These are phyloP conservation scores for Fusarium denticulatum DNA, from an alignment of 2,329 filamentous ascomycete genomes.

Conservation along the genomic window DNA sequence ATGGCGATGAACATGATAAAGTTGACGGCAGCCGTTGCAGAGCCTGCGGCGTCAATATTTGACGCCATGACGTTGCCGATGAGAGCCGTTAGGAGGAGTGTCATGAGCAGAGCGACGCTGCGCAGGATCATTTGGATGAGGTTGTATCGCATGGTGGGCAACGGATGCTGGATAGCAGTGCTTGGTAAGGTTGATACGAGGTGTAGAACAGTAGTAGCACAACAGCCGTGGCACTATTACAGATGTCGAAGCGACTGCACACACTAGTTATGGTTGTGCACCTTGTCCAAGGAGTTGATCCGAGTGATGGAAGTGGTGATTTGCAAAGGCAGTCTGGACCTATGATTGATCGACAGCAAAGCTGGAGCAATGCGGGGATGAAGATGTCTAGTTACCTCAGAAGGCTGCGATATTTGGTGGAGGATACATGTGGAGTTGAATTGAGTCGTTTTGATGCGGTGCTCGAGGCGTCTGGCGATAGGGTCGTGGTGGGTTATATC, in stretches of 20 bases:
- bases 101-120: constrained; percentile 60
- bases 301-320: neutral
- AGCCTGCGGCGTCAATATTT: constrained; percentile 56
- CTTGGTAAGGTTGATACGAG: constrained; percentile 2
- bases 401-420: constrained; percentile 29
- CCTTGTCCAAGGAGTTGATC: neutral
- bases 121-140: constrained; percentile 60
- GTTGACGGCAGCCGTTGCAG: constrained; percentile 62
- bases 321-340: neutral
- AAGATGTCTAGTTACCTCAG: constrained; percentile 26
- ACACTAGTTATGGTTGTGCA: neutral
- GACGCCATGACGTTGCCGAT: constrained; percentile 67
- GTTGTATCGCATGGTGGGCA: constrained; percentile 46
- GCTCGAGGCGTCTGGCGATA: constrained; percentile 16
- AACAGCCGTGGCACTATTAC: neutral
- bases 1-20: constrained; percentile 76
- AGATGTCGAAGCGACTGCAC: neutral
- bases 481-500: constrained; percentile 17
- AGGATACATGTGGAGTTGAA: constrained; percentile 34
- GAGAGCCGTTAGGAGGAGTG: constrained; percentile 64
- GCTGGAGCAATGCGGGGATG: constrained; percentile 26
- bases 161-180: constrained; percentile 13
- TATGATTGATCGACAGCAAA: constrained; percentile 22
- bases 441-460: neutral
- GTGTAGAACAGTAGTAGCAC: neutral